Evolutionary conservation across 805 yeast genomes (phyloP), one percentile per base, ranked within the genome.

Genomic region (Danielia reshetovae): DNA sequence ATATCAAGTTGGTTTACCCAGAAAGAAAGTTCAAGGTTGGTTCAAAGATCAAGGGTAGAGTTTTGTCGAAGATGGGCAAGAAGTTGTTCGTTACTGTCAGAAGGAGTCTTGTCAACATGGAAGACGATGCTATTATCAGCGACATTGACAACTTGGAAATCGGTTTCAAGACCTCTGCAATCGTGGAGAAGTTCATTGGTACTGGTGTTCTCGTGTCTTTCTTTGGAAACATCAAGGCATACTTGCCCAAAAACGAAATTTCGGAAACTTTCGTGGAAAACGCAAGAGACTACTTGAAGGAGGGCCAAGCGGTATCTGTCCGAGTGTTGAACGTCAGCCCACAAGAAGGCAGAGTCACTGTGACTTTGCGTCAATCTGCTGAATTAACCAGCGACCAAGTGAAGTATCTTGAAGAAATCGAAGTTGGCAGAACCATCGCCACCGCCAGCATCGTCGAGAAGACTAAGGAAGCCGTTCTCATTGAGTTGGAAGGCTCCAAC

Each of bases 11-110:
- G 43, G 77, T 78, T 3, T 82, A 90, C 53, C 98, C 98, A 5
- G 97, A 93, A 61, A 76, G 93, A 67, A 86, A 87, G 52, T 90
- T 81, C 70, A 85, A 85, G 59, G 78, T 81, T 28, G 97, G 96
- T 8, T 67, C 82, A 27, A 83, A 80, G 46, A 85, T 86, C 19
- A 83, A 74, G 49, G 93, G 81, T 42, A 76, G 95, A 62, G 74
- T 87, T 9, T 59, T 86, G 45, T 69, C 61, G 34, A 70, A 74
- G 15, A 62, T 71, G 28, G 73, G 70, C 21, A 53, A 62, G 21
- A 74, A 70, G 30, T 63, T 88, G 28, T 60, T 66, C 24, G 66
- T 86, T 15, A 85, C 97, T 2, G 60, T 89, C 49, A 88, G 88
- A 59, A 94, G 89, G 60, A 78, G 96, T 1, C 64, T 93, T 27